Conservation (phyloP, 768 basidiomycete genomes). For the Lepiota venenata region DNA sequence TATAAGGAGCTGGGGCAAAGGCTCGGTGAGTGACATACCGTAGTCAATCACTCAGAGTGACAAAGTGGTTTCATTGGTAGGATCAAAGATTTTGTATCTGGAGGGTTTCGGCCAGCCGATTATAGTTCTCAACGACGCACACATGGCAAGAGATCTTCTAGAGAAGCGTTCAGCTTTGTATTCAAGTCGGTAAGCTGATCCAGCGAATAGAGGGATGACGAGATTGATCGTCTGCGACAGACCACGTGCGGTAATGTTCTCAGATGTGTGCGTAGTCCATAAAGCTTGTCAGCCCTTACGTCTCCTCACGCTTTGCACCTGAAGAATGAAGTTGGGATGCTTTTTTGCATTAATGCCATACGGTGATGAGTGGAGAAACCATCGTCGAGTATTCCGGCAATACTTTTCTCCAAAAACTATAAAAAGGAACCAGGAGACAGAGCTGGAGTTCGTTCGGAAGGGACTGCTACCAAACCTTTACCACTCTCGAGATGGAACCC, state of each 20-base stretch:
- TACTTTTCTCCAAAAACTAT: constrained; percentile 9
- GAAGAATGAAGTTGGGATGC: constrained; percentile 6
- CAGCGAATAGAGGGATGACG: neutral
- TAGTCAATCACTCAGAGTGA: neutral
- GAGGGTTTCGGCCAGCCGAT: constrained; percentile 24
- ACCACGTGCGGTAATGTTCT: constrained; percentile 6
- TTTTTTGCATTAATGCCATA: constrained; percentile 12
- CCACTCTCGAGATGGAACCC: constrained; percentile 8
- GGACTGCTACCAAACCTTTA: constrained; percentile 8
- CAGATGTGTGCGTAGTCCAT: constrained; percentile 1
- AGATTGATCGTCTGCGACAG: neutral
- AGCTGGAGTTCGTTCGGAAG: constrained; percentile 4
- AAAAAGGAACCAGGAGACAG: constrained; percentile 4
- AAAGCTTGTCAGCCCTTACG: neutral
- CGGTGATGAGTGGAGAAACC: constrained; percentile 12
- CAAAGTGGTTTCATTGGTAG: neutral
- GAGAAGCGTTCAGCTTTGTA: constrained; percentile 25
- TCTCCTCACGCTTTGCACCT: neutral
- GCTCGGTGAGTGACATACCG: neutral
- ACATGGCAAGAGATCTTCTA: constrained; percentile 23
- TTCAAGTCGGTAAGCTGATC: constrained; percentile 16
- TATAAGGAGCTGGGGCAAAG: neutral
- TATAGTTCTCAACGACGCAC: constrained; percentile 23
- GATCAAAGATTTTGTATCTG: constrained; percentile 19
- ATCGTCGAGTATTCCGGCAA: constrained; percentile 14